These are phyloP conservation scores for Planoprotostelium fungivorum DNA, from an alignment of 78 protist genomes.

Conservation along the genomic window DNA sequence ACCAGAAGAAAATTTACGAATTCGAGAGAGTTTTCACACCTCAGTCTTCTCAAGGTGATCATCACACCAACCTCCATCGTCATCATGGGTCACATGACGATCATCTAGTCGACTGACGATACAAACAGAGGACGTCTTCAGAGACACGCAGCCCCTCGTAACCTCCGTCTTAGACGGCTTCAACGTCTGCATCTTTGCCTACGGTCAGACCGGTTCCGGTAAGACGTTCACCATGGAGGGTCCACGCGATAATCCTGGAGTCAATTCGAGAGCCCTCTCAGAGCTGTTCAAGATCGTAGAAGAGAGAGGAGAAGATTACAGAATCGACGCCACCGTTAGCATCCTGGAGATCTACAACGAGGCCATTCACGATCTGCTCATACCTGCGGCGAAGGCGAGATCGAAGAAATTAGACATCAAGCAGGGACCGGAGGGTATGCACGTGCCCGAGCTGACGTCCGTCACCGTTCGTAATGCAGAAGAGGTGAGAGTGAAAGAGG, in stretches of 20 bases:
- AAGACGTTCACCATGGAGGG: conserved; percentile 85
- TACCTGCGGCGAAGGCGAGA: background rate
- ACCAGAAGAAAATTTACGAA: background rate
- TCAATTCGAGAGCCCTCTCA: background rate
- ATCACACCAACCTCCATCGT: no score
- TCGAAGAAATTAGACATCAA: conserved; percentile 2
- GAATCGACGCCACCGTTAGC: background rate
- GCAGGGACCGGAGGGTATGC: conserved; percentile 1
- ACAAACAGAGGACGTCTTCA: background rate
- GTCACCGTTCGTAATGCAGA: background rate
- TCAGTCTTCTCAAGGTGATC: background rate
- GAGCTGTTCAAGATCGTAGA: background rate
- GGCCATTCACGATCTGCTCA: conserved; percentile 1
- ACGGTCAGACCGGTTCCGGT: conserved; percentile 94
- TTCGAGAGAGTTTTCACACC: background rate
- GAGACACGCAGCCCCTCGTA: background rate
- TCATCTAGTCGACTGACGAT: no score
- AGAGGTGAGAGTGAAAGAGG: no score
- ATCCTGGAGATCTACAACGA: conserved; percentile 13
- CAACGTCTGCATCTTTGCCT: conserved; percentile 70
- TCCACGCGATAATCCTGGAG: conserved; percentile 8
- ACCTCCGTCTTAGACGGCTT: background rate
- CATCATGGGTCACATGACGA: no score
- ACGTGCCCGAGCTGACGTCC: background rate
- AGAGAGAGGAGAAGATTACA: background rate